Conservation (phyloP, 169 alveolate species). For the Plasmodium billcollinsi region DNA sequence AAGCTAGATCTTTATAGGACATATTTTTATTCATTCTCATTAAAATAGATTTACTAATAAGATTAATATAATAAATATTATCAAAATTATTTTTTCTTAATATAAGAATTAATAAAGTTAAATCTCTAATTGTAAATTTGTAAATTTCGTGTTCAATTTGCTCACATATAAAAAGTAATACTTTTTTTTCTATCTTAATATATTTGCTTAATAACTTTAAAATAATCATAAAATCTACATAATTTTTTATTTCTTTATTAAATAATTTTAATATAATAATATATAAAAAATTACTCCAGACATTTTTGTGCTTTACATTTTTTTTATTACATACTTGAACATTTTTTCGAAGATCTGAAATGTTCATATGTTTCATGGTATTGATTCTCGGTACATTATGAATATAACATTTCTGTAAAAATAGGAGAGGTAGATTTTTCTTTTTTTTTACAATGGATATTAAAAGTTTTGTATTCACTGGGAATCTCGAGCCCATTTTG, state of each 20-base stretch:
- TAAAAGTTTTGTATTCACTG: too few species aligned
- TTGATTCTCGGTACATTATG: slow-evolving; percentile 28
- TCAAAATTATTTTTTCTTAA: slow-evolving; percentile 66
- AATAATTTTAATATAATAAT: slow-evolving; percentile 35
- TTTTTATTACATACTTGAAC: slow-evolving; percentile 58
- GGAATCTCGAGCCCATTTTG: too few species aligned
- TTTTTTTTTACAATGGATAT: too few species aligned
- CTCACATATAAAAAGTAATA: slow-evolving; percentile 56
- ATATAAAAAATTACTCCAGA: slow-evolving; percentile 58
- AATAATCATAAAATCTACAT: slow-evolving; percentile 67
- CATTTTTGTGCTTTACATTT: slow-evolving; percentile 20
- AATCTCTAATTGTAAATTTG: slow-evolving; percentile 44
- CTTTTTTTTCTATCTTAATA: slow-evolving; percentile 39
- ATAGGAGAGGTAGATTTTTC: too few species aligned
- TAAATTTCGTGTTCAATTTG: slow-evolving; percentile 48
- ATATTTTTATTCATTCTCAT: slow-evolving; percentile 69
- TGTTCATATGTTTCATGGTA: slow-evolving; percentile 53
- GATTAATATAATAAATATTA: slow-evolving; percentile 21
- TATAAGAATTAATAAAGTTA: slow-evolving; percentile 39
- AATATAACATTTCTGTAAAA: too few species aligned
- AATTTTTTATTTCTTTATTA: slow-evolving; percentile 45
- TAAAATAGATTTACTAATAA: slow-evolving; percentile 49
- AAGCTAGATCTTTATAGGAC: slow-evolving; percentile 55
- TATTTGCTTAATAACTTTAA: slow-evolving; percentile 52
- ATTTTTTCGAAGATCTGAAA: slow-evolving; percentile 7